Base-by-base conservation (phyloP, 495 filamentous ascomycete genomes). In the Xylaria venustula region DNA sequence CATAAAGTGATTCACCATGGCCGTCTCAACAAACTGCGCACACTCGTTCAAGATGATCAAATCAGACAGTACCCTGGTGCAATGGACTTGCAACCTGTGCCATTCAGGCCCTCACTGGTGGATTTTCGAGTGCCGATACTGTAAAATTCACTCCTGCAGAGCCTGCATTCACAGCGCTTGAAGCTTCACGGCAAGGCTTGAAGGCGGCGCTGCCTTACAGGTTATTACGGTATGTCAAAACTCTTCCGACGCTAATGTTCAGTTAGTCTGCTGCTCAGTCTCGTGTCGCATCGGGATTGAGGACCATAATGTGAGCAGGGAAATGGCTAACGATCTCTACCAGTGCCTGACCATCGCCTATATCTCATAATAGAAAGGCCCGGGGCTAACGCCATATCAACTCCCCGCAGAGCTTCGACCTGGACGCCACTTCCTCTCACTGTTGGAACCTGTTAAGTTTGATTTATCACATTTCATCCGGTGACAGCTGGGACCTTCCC, bases 11-110 rank as follows among this genome's bases (percentile, higher is more conserved):
- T 58, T 44, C 61, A 68, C 58, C 28, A 90, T 90, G 88, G 85
- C 88, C 17, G 72, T 86, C 60, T 81, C 87, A 49, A 79, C 71
- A 44, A 81, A 80, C 66, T 91, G 88, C 77, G 79, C 81, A 25
- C 89, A 91, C 76, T 78, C 75, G 1, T 92, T 90, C 78, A 85
- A 84, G 72, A 84, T 91, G 74, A 84, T 93, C 75, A 93, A 93
- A 75, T 86, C 85, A 7, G 87, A 91, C 71, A 88, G 80, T 61
- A 89, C 85, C 5, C 73, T 92, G 32, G 82, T 93, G 57, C 81
- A 89, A 64, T 93, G 90, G 90, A 85, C 81, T 50, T 93, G 90
- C 81, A 81, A 86, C 66, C 75, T 89, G 69, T 93, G 90, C 73
- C 87, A 88, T 67, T 85, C 83, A 6, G 90, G 90, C 4, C 90